A percentile compares a stretch with the other conserved stretches of the same genome.
Evolutionary conservation across 805 yeast species (phyloP).

Genomic region (Jamesozyma spencerorum): DNA sequence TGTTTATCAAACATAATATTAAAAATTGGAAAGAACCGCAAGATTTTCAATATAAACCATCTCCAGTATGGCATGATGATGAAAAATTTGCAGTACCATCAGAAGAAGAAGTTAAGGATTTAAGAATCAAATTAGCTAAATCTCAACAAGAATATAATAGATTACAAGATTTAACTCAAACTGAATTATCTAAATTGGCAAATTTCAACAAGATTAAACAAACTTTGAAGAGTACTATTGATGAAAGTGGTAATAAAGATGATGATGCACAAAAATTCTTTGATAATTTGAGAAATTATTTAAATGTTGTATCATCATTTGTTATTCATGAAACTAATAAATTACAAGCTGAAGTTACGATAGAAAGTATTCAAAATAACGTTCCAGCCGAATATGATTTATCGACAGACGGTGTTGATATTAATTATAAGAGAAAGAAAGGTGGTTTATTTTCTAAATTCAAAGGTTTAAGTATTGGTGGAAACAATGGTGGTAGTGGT

Average conservation of each 20-base stretch:
- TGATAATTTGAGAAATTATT: constrained; percentile 42
- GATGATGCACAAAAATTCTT: constrained; percentile 32
- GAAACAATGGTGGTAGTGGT: not conserved
- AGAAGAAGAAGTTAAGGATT: constrained; percentile 47
- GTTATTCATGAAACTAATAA: constrained; percentile 65
- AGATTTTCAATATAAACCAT: constrained; percentile 78
- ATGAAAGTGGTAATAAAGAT: not conserved
- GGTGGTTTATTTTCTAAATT: constrained; percentile 36
- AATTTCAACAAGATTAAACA: constrained; percentile 24
- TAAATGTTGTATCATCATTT: constrained; percentile 49
- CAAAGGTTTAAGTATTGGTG: constrained; percentile 9
- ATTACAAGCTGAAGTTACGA: constrained; percentile 72
- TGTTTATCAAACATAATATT: constrained; percentile 85
- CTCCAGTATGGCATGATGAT: constrained; percentile 96
- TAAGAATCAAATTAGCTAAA: constrained; percentile 43
- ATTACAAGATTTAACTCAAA: constrained; percentile 24
- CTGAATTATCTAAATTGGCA: constrained; percentile 27
- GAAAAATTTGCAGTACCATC: constrained; percentile 55
- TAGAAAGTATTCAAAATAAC: constrained; percentile 80
- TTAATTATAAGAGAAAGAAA: constrained; percentile 43
- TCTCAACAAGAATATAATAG: constrained; percentile 28
- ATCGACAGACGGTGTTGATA: constrained; percentile 43
- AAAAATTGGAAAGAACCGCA: constrained; percentile 74
- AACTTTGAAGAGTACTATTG: constrained; percentile 37
- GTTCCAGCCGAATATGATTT: constrained; percentile 64